Evolutionary conservation across 2,329 filamentous ascomycete species (phyloP).

Genomic region (Colletotrichum ledebouriae): DNA sequence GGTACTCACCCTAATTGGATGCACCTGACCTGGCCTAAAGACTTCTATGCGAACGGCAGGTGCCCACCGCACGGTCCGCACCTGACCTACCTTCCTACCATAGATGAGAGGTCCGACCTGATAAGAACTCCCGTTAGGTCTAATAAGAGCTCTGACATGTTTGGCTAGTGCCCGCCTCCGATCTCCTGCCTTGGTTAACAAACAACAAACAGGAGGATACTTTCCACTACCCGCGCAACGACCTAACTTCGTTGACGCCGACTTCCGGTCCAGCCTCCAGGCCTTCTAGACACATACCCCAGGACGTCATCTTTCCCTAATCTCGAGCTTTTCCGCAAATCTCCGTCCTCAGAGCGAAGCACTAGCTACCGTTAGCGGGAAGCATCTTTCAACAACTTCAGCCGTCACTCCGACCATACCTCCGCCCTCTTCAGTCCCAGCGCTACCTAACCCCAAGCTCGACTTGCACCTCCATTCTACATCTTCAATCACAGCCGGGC

Average conservation of each 20-base stretch:
- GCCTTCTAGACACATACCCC: background rate
- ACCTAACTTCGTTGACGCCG: too few relatives aligned
- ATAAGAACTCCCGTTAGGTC: background rate
- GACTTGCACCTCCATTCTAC: background rate
- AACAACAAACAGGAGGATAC: too few relatives aligned
- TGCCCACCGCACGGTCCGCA: background rate
- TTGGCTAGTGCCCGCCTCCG: too few relatives aligned
- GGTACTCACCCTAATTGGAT: background rate
- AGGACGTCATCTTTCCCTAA: background rate
- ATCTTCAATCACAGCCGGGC: background rate
- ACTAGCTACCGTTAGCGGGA: background rate
- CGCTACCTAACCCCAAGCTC: background rate
- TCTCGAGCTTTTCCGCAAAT: background rate
- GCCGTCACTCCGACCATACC: background rate
- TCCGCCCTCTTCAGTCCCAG: background rate
- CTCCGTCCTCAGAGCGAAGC: background rate
- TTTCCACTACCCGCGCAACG: too few relatives aligned
- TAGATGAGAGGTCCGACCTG: conserved; percentile 2
- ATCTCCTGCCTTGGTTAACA: too few relatives aligned
- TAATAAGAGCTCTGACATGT: background rate
- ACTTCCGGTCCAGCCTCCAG: too few relatives aligned
- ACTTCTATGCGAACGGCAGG: background rate
- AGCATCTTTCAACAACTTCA: background rate
- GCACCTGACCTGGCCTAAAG: background rate
- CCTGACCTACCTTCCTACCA: background rate